Percentiles rank a stretch among this genome's conserved stretches.
Conservation (phyloP, 1,139 yeast species). For the Suhomyces anneliseae region DNA sequence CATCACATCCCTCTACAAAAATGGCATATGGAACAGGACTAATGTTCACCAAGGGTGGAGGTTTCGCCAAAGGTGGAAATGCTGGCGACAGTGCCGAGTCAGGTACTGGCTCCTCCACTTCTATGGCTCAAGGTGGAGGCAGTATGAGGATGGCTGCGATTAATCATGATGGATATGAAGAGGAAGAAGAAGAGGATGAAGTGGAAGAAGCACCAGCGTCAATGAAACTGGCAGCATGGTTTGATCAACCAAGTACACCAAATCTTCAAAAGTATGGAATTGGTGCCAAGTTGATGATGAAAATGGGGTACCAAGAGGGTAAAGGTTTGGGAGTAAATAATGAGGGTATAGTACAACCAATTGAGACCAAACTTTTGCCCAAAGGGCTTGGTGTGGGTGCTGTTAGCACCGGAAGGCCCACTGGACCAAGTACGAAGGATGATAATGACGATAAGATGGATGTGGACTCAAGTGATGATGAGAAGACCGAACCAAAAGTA, state of each 20-base stretch:
- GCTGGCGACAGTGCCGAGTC: background rate
- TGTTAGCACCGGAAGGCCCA: slow-evolving; percentile 28
- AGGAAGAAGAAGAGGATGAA: slow-evolving; percentile 12
- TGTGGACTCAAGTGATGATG: slow-evolving; percentile 19
- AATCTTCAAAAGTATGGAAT: slow-evolving; percentile 59
- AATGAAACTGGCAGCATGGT: slow-evolving; percentile 5
- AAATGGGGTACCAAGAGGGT: slow-evolving; percentile 89
- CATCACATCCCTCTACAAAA: background rate
- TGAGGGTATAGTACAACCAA: slow-evolving; percentile 76
- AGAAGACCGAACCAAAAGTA: slow-evolving; percentile 5
- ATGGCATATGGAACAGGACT: slow-evolving; percentile 10
- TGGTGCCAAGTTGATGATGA: slow-evolving; percentile 75
- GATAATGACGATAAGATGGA: slow-evolving; percentile 9
- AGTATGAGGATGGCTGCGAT: slow-evolving; percentile 12
- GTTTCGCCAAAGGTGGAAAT: background rate
- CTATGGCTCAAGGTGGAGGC: background rate
- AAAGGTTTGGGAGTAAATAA: slow-evolving; percentile 74
- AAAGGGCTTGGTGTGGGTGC: slow-evolving; percentile 76
- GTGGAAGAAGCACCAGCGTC: background rate
- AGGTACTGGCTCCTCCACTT: background rate
- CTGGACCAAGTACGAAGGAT: too few species aligned
- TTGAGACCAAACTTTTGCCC: slow-evolving; percentile 67
- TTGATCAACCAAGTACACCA: slow-evolving; percentile 1
- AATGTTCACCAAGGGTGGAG: slow-evolving; percentile 10
- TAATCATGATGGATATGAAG: slow-evolving; percentile 15